A percentile compares a stretch with the other conserved stretches of the same genome.
phyloP scores from a whole-genome alignment of 768 basidiomycete genomes.

The Megacollybia marginata region DNA sequence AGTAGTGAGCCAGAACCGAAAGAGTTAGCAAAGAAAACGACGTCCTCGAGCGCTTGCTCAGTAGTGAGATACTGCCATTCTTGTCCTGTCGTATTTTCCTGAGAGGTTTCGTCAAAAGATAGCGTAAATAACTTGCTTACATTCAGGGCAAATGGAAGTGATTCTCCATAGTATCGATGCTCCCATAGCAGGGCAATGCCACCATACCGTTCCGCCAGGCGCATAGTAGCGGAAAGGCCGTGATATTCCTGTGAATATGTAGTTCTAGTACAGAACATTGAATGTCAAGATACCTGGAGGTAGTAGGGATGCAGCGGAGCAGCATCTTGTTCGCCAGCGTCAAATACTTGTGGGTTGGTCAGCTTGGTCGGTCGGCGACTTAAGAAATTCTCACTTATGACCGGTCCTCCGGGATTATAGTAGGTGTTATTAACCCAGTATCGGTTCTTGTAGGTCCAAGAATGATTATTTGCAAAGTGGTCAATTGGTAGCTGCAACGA shows the following conservation, averaged over 20 bases:
- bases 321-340: conserved; percentile 44
- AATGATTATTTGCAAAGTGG: conserved; percentile 29
- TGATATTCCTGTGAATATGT: conserved; percentile 33
- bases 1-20: conserved; percentile 21
- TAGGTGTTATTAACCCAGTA: conserved; percentile 45
- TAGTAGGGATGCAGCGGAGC: conserved; percentile 41
- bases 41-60: conserved; percentile 43
- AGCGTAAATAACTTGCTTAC: conserved; percentile 14
- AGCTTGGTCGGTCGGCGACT: not conserved
- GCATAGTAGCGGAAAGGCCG: conserved; percentile 41
- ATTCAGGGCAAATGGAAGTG: conserved; percentile 39
- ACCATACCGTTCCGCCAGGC: conserved; percentile 35
- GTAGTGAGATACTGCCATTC: conserved; percentile 42
- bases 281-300: no score
- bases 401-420: conserved; percentile 39
- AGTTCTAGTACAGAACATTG: not conserved
- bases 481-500: conserved; percentile 34
- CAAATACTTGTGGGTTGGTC: conserved; percentile 35
- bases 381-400: conserved; percentile 28
- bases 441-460: conserved; percentile 33
- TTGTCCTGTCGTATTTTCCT: conserved; percentile 37
- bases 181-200: conserved; percentile 45
- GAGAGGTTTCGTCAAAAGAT: not conserved
- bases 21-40: conserved; percentile 39
- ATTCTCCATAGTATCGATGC: conserved; percentile 42